phyloP scores from a whole-genome alignment of 176 grass and related monocot genomes.

The Rhynchospora breviuscula region DNA sequence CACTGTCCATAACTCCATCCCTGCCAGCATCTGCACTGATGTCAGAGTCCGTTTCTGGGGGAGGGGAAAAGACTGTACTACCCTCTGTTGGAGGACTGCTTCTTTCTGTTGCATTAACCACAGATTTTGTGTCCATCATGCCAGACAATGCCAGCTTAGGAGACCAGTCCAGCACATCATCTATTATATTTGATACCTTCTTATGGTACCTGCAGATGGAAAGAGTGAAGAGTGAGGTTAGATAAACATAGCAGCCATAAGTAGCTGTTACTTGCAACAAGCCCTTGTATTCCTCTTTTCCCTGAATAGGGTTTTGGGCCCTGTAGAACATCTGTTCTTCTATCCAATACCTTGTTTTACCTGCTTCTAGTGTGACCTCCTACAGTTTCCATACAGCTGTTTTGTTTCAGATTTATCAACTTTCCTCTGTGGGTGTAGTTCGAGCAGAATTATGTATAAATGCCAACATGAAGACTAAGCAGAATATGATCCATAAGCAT shows the following conservation, averaged over 20 bases:
- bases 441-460: background rate
- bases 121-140: conserved; percentile 83
- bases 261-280: background rate
- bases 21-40: conserved; percentile 15
- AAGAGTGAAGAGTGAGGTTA: conserved; percentile 22
- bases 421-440: background rate
- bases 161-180: conserved; percentile 99
- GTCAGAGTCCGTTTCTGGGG: conserved; percentile 36
- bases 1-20: conserved; percentile 29
- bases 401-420: background rate
- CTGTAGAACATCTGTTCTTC: background rate
- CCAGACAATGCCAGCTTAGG: conserved; percentile 88
- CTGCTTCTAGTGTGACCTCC: background rate
- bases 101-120: conserved; percentile 44
- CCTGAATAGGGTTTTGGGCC: background rate
- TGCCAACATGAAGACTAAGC: background rate
- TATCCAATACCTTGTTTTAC: background rate
- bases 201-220: conserved; percentile 75
- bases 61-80: conserved; percentile 31
- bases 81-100: conserved; percentile 28
- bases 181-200: conserved; percentile 99
- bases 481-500: background rate
- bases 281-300: conserved; percentile 12
- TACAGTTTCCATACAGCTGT: background rate
- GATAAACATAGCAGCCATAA: background rate